phyloP scores from a whole-genome alignment of 1,284 basidiomycete genomes.

The Leccinum subspadiceum region DNA sequence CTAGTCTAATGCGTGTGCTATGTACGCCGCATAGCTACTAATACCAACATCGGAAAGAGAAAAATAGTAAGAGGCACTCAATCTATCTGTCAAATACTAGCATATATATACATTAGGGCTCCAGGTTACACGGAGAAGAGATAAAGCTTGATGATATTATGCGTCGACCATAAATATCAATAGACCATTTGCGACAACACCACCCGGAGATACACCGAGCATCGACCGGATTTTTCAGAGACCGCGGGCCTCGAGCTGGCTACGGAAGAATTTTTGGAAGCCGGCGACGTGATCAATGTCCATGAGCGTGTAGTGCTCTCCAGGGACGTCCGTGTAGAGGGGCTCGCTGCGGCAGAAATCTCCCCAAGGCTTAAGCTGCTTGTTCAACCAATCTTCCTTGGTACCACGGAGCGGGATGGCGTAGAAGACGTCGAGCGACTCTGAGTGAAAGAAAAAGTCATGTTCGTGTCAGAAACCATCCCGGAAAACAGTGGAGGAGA shows the following conservation, averaged over 20 bases:
- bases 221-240: constrained; percentile 10
- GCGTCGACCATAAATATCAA: not conserved
- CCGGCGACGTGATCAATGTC: constrained; percentile 30
- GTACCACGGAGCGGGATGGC: constrained; percentile 31
- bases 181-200: not conserved
- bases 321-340: constrained; percentile 23
- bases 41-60: not conserved
- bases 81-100: not conserved
- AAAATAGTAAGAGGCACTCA: not conserved
- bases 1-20: not conserved
- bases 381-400: constrained; percentile 36
- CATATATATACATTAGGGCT: not conserved
- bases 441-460: constrained; percentile 4
- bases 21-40: not conserved
- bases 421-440: constrained; percentile 29
- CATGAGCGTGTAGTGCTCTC: constrained; percentile 30
- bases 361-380: constrained; percentile 34
- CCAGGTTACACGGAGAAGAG: not conserved
- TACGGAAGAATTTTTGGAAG: constrained; percentile 29
- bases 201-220: not conserved
- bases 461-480: not conserved
- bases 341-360: constrained; percentile 26
- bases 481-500: not conserved
- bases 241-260: constrained; percentile 28
- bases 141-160: not conserved